Evolutionary conservation across 2,329 filamentous ascomycete species (phyloP).

Genomic region (Aureobasidium sp.): DNA sequence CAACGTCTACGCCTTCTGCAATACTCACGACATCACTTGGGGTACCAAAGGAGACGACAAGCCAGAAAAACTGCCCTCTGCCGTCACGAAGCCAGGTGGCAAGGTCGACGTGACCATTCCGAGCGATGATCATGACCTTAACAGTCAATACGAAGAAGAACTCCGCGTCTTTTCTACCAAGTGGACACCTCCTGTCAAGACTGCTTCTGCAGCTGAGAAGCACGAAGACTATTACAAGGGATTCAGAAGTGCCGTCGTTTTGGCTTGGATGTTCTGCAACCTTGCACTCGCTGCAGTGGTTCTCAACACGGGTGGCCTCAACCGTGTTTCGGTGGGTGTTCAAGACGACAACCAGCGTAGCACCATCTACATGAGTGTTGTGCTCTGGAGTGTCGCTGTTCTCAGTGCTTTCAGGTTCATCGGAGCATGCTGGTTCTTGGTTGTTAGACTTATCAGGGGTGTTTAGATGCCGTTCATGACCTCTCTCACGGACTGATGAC

Average conservation of each 20-base stretch:
- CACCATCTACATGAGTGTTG: slow-evolving; percentile 77
- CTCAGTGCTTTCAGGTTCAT: slow-evolving; percentile 81
- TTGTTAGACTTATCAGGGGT: slow-evolving; percentile 73
- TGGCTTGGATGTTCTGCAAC: slow-evolving; percentile 96
- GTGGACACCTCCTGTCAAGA: slow-evolving; percentile 62
- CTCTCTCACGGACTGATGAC: not conserved
- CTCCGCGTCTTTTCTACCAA: slow-evolving; percentile 67
- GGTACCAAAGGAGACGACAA: slow-evolving; percentile 98
- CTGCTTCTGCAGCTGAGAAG: slow-evolving; percentile 59
- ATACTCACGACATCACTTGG: slow-evolving; percentile 96
- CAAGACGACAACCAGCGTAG: slow-evolving; percentile 48
- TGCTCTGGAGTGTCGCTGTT: slow-evolving; percentile 82
- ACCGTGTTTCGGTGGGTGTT: slow-evolving; percentile 37
- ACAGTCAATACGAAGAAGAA: slow-evolving; percentile 89
- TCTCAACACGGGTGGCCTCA: slow-evolving; percentile 74
- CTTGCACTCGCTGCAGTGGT: slow-evolving; percentile 82
- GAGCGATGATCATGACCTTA: slow-evolving; percentile 88
- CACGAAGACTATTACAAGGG: slow-evolving; percentile 99
- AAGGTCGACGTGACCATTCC: slow-evolving; percentile 85
- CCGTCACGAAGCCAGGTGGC: slow-evolving; percentile 84
- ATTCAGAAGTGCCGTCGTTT: slow-evolving; percentile 83
- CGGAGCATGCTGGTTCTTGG: slow-evolving; percentile 85
- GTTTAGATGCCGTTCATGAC: slow-evolving; percentile 22
- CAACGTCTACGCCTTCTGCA: slow-evolving; percentile 98
- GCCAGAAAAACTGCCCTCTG: slow-evolving; percentile 79